These are phyloP conservation scores for Penicillium sp. DNA, from an alignment of 2,329 filamentous ascomycete genomes.

Conservation along the genomic window DNA sequence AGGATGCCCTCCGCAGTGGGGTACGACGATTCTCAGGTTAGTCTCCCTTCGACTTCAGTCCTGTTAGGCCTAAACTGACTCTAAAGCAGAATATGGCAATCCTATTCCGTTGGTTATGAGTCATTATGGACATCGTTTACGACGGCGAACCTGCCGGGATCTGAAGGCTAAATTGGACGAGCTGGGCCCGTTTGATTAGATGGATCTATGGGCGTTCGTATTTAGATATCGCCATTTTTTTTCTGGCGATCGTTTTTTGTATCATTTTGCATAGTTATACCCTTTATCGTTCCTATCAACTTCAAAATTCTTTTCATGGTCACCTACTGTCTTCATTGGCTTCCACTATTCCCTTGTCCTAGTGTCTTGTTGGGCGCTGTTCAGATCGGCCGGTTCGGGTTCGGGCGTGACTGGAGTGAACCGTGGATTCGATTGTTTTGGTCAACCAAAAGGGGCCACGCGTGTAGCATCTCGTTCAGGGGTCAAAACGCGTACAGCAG, in stretches of 20 bases:
- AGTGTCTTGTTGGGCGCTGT: neutral
- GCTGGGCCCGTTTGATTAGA: neutral
- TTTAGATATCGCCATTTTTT: neutral
- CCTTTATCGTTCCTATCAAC: neutral
- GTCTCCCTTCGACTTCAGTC: neutral
- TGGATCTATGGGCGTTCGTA: neutral
- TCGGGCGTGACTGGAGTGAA: slow-evolving; percentile 21
- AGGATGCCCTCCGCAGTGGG: slow-evolving; percentile 4
- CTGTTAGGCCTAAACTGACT: neutral
- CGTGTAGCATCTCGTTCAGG: neutral
- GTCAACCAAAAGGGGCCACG: slow-evolving; percentile 17
- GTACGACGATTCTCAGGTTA: slow-evolving; percentile 10
- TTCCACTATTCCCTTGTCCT: neutral
- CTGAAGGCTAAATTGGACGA: slow-evolving; percentile 9
- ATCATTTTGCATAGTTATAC: neutral
- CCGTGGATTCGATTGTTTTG: slow-evolving; percentile 35
- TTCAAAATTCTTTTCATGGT: neutral
- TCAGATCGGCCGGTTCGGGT: slow-evolving; percentile 19
- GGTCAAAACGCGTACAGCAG: neutral
- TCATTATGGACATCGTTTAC: slow-evolving; percentile 10
- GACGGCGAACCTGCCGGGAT: slow-evolving; percentile 11
- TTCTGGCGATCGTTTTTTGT: neutral
- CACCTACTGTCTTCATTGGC: neutral
- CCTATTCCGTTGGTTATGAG: slow-evolving; percentile 12
- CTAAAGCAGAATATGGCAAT: neutral